Base-by-base conservation (phyloP, 225 moss, liverwort and hornwort species). In the Anthoceros angustus region DNA sequence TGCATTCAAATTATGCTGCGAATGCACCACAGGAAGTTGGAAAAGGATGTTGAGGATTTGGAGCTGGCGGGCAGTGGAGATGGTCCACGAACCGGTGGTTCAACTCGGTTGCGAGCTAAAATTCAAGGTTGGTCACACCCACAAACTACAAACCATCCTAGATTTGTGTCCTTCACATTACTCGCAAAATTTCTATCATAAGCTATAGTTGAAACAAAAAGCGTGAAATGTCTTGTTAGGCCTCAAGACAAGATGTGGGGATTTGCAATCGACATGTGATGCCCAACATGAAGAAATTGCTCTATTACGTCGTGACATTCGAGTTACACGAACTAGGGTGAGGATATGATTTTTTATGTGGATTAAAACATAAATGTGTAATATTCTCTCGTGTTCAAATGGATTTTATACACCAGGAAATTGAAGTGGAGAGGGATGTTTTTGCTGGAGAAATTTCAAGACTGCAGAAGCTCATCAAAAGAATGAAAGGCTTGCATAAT, bases 361-460 rank as follows among this genome's bases (percentile, higher is more conserved):
- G 46, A 18, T 12, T 48, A 48, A 48, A 48, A 12, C 12, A 48
- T 2, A 5, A 20, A 55, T 20, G 6, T 1, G 14, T 55, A 4
- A 55, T 9, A 9, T 0, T 55, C n/a, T 55, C 1, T 18, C n/a
- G n/a, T 7, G 1, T 55, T 7, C 4, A 55, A 18, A 4, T 55
- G 7, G 1, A 9, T 2, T 0, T 55, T 0, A 11, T 6, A 46
- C 14, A 3, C 18, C 69, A 92, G 92, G 86, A 92, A 66, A 77
- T 69, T 42, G 78, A 65, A 48, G 86, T 89, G 26, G 84, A 89
- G 74, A 76, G 89, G 23, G 89, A 89, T 64, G 42, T 75, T 25
- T 92, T 70, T 75, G 86, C 89, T 20, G 72, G 73, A 0, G 86
- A 89, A 68, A 86, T 89, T 25, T 70, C 80, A 62, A 81, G 89